A percentile compares a stretch with the other conserved stretches of the same genome.
Evolutionary conservation across 192 early-diverging fungal genomes (phyloP).

Genomic region (Umbelopsis sp.): DNA sequence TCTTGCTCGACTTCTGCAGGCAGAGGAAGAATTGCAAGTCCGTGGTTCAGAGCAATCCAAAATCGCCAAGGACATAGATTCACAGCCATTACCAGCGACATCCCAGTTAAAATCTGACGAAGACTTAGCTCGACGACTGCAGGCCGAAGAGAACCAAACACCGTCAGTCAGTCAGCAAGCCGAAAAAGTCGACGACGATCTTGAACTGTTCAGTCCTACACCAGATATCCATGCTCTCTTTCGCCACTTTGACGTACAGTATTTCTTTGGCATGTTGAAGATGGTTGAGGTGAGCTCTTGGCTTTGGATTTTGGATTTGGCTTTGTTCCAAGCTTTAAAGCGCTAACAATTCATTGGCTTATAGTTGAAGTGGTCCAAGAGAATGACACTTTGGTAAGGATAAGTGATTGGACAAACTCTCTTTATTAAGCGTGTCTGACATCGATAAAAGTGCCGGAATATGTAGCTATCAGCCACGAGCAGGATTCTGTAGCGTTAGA

Average conservation of each 20-base stretch:
- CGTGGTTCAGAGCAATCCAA: not conserved
- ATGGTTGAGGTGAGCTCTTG: not conserved
- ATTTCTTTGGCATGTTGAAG: not conserved
- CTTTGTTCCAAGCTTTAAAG: not conserved
- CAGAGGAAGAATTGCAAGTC: not conserved
- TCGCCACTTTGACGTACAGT: not conserved
- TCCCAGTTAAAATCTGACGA: not conserved
- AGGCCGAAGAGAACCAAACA: not conserved
- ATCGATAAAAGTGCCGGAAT: conserved; percentile 55
- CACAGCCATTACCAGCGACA: not conserved
- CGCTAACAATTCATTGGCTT: not conserved
- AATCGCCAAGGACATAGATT: not conserved
- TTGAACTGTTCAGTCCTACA: conserved; percentile 1
- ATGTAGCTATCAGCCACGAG: conserved; percentile 48
- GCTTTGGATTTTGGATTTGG: not conserved
- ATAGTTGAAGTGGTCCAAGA: conserved; percentile 12
- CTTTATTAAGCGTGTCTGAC: not conserved
- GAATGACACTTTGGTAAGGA: conserved; percentile 13
- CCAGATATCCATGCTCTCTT: conserved; percentile 16
- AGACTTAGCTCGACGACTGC: conserved; percentile 3
- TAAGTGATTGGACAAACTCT: not conserved
- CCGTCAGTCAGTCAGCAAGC: not conserved
- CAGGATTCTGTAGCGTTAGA: conserved; percentile 54
- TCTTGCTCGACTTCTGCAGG: conserved; percentile 19
- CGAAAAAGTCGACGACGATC: not conserved